phyloP scores from a whole-genome alignment of 2,329 filamentous ascomycete species.

The Neobulgaria alba region DNA sequence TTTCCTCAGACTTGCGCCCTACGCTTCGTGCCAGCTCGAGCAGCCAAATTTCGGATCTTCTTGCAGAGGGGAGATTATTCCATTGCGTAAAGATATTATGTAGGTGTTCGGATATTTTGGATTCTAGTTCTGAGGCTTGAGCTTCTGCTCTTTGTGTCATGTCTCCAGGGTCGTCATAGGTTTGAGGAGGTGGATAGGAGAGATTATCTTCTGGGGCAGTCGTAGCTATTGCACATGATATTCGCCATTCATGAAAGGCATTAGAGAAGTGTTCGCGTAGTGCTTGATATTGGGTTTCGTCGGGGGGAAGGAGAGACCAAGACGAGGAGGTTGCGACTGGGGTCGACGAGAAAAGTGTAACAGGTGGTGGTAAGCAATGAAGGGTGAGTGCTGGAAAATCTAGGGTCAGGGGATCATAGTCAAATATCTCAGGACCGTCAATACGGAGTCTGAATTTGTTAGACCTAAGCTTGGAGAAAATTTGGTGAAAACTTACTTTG shows the following conservation, averaged over 20 bases:
- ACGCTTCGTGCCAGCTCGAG: conserved; percentile 53
- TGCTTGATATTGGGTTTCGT: conserved; percentile 63
- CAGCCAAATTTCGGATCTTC: conserved; percentile 51
- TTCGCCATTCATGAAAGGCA: conserved; percentile 58
- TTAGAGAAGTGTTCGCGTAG: conserved; percentile 58
- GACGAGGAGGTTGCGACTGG: conserved; percentile 71
- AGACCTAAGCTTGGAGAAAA: conserved; percentile 6
- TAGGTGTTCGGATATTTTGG: conserved; percentile 65
- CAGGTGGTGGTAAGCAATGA: conserved; percentile 69
- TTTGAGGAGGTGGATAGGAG: conserved; percentile 36
- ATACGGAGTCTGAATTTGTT: conserved; percentile 40
- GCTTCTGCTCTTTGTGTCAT: conserved; percentile 28
- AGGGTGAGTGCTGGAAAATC: conserved; percentile 81
- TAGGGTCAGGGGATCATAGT: conserved; percentile 78
- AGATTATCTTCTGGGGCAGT: conserved; percentile 42
- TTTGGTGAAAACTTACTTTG: conserved; percentile 55
- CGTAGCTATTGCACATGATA: conserved; percentile 41
- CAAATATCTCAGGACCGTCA: conserved; percentile 52
- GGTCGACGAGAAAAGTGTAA: conserved; percentile 68
- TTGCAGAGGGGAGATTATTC: conserved; percentile 51
- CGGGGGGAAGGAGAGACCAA: conserved; percentile 73
- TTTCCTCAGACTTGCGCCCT: conserved; percentile 44
- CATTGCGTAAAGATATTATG: conserved; percentile 72
- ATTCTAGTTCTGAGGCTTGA: conserved; percentile 44
- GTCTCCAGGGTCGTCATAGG: conserved; percentile 31